These are phyloP conservation scores for Castanospermum australe DNA, from an alignment of 306 rosid genomes.

Conservation along the genomic window DNA sequence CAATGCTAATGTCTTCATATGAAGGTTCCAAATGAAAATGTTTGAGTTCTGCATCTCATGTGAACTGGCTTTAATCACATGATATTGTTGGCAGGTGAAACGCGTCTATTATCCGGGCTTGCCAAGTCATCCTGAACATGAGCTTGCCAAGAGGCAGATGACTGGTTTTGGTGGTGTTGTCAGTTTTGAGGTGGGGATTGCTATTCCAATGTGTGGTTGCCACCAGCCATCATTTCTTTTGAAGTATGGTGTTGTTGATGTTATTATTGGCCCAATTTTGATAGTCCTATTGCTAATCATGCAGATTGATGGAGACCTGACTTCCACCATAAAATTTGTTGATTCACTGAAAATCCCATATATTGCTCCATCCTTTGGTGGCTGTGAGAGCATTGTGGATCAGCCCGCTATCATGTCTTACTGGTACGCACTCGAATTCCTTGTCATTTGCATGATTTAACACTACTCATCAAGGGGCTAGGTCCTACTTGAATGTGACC, in stretches of 20 bases:
- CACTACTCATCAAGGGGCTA: background rate
- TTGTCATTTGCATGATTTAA: background rate
- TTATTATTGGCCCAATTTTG: background rate
- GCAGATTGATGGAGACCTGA: constrained; percentile 81
- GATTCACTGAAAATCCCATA: constrained; percentile 85
- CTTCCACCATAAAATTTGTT: constrained; percentile 54
- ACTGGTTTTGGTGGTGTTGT: constrained; percentile 93
- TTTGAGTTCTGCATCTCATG: background rate
- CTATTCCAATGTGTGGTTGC: background rate
- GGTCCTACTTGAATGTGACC: background rate
- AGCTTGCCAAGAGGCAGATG: constrained; percentile 86
- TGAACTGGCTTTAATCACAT: background rate
- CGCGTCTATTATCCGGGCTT: constrained; percentile 82
- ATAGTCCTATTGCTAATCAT: constrained; percentile 3
- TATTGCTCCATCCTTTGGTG: constrained; percentile 95
- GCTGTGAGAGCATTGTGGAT: constrained; percentile 91
- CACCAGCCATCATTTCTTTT: background rate
- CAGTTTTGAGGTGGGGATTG: constrained; percentile 71
- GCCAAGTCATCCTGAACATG: constrained; percentile 82
- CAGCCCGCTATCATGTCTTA: constrained; percentile 97
- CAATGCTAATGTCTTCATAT: background rate
- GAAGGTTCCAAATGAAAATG: background rate
- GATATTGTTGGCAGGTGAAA: constrained; percentile 56
- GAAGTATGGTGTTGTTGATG: background rate
- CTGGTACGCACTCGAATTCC: constrained; percentile 46